Evolutionary conservation across 768 basidiomycete genomes (phyloP), one percentile per base, ranked within the genome.

Genomic region (Pleurotus citrinopileatus): DNA sequence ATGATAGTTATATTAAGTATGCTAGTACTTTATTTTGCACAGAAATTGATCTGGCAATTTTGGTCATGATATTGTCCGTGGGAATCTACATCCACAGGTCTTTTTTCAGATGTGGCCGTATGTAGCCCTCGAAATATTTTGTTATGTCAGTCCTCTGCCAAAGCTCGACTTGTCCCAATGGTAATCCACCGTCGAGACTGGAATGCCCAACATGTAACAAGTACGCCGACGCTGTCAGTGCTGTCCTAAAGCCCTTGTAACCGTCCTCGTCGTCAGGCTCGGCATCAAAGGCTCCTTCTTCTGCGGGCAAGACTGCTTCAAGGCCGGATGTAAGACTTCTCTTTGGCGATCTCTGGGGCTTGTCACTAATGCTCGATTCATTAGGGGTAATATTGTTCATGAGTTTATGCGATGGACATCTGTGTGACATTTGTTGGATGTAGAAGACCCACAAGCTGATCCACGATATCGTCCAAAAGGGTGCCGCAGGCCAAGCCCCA

Each of bases 281-380:
- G 89, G 88, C 48, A 87, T 94, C 58, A 79, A 77, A 44, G 89
- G 91, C 26, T 93, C 91, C 27, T 90, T 88, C 67, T 98, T 95
- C 72, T 98, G 96, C 60, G 84, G 86, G 22, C 96, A 98, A 70
- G 92, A 91, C 47, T 98, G 96, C 72, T 98, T 98, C 82, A 98
- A 97, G 71, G 81, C 86, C 43, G 87, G 82, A 68, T 98, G 96
- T 95, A 68, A 76, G 94, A 77, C 34, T 4, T 17, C 17, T 55
- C 43, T 13, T 56, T 54, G 25, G 42, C 54, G n/a, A n/a, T 58
- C 58, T 20, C 10, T n/a, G 34, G n/a, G 37, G 13, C 5, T 20
- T 15, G 34, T 20, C 22, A 9, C n/a, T 51, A 15, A 40, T 36
- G 12, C 28, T 36, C 15, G 15, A 34, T 8, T 42, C 19, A 26